These are phyloP conservation scores for Fusarium acutatum DNA, from an alignment of 2,329 filamentous ascomycete genomes.

Conservation along the genomic window DNA sequence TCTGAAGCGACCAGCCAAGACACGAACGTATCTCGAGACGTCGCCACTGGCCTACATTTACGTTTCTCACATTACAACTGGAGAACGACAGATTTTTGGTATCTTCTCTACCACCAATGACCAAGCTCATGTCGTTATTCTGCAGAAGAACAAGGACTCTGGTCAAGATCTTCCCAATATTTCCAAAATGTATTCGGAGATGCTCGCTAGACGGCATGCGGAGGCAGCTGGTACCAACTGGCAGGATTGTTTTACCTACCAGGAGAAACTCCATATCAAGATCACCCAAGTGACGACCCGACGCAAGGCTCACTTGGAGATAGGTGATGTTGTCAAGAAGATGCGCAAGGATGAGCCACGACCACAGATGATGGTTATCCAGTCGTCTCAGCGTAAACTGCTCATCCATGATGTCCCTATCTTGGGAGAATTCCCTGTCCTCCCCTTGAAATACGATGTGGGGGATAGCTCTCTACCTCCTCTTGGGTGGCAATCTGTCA, in stretches of 20 bases:
- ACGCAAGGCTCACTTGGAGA: slow-evolving; percentile 86
- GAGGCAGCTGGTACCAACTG: slow-evolving; percentile 75
- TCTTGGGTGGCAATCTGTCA: slow-evolving; percentile 91
- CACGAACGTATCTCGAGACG: slow-evolving; percentile 75
- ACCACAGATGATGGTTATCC: slow-evolving; percentile 85
- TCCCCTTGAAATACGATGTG: slow-evolving; percentile 82
- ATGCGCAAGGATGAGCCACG: slow-evolving; percentile 84
- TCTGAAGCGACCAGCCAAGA: slow-evolving; percentile 73
- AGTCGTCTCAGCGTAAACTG: slow-evolving; percentile 84
- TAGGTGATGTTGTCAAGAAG: slow-evolving; percentile 89
- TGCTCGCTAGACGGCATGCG: slow-evolving; percentile 70
- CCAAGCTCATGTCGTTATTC: slow-evolving; percentile 86
- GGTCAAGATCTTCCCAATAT: slow-evolving; percentile 88
- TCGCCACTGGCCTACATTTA: slow-evolving; percentile 85
- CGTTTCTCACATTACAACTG: slow-evolving; percentile 89
- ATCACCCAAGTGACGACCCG: slow-evolving; percentile 88
- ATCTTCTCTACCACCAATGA: slow-evolving; percentile 85
- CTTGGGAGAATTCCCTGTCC: slow-evolving; percentile 82
- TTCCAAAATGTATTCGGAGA: slow-evolving; percentile 85
- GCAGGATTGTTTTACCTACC: slow-evolving; percentile 86
- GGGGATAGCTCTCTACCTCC: slow-evolving; percentile 89
- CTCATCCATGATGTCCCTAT: slow-evolving; percentile 86
- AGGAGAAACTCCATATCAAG: slow-evolving; percentile 85
- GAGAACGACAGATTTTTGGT: slow-evolving; percentile 92
- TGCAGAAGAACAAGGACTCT: slow-evolving; percentile 81